Percentiles rank a stretch among this genome's conserved stretches.
phyloP scores from a whole-genome alignment of 2,329 filamentous ascomycete genomes.

The Stachybotrys chartarum region DNA sequence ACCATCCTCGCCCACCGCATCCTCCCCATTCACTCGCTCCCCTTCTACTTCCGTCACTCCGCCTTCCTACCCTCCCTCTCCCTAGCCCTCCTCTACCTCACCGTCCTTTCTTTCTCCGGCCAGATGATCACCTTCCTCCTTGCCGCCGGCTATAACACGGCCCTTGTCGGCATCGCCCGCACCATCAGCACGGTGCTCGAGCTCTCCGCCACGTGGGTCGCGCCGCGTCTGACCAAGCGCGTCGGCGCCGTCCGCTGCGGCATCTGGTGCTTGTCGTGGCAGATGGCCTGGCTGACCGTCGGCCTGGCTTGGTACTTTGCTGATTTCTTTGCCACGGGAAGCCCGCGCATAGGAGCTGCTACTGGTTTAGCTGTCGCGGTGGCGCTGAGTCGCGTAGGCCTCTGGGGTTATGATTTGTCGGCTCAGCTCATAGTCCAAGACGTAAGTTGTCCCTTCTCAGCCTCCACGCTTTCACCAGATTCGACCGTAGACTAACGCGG shows the following conservation, averaged over 20 bases:
- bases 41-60: constrained; percentile 42
- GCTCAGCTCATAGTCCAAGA: constrained; percentile 56
- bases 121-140: constrained; percentile 61
- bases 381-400: constrained; percentile 49
- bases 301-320: constrained; percentile 35
- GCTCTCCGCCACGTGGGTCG: constrained; percentile 53
- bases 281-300: constrained; percentile 46
- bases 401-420: constrained; percentile 56
- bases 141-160: constrained; percentile 41
- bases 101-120: constrained; percentile 49
- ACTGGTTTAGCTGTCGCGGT: constrained; percentile 41
- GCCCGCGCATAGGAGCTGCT: constrained; percentile 27
- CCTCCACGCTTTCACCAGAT: neutral
- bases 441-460: constrained; percentile 23
- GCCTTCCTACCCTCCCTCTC: constrained; percentile 56
- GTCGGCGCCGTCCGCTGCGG: constrained; percentile 58
- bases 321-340: constrained; percentile 9
- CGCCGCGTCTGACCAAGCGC: constrained; percentile 44
- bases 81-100: constrained; percentile 53
- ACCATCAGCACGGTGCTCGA: constrained; percentile 48
- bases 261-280: constrained; percentile 65
- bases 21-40: neutral
- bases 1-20: neutral
- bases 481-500: neutral
- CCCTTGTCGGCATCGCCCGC: constrained; percentile 46